Evolutionary conservation across 768 basidiomycete species (phyloP).

Genomic region (Russula vinacea): DNA sequence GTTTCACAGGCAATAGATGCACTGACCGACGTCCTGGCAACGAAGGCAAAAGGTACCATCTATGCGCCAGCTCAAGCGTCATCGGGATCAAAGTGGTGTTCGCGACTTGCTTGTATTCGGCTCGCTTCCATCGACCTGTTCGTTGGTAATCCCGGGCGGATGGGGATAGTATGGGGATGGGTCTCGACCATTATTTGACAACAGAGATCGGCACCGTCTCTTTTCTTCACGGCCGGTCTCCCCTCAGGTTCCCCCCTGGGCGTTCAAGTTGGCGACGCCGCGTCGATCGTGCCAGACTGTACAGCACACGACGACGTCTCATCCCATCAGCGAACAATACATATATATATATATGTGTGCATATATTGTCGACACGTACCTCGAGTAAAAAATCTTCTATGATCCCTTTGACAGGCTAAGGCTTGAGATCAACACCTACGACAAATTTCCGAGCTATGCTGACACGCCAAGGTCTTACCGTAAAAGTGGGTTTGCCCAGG

Average conservation of each 20-base stretch:
- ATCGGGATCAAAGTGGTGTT: neutral
- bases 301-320: neutral
- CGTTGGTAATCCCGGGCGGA: neutral
- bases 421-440: neutral
- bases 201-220: neutral
- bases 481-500: too few relatives aligned
- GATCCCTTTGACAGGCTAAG: neutral
- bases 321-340: neutral
- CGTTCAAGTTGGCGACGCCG: neutral
- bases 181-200: neutral
- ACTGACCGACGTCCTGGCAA: neutral
- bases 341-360: too few relatives aligned
- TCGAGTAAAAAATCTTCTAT: neutral
- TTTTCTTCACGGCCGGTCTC: neutral
- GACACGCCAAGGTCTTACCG: too few relatives aligned
- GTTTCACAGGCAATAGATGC: neutral
- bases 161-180: too few relatives aligned
- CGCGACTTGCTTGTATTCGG: neutral
- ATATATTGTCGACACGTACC: neutral
- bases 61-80: neutral
- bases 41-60: neutral
- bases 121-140: neutral
- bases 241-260: neutral
- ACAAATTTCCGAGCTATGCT: too few relatives aligned
- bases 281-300: neutral